Evolutionary conservation across 352 stramenopile species (phyloP), one percentile per base, ranked within the genome.

Genomic region (Globisporangium parvum): DNA sequence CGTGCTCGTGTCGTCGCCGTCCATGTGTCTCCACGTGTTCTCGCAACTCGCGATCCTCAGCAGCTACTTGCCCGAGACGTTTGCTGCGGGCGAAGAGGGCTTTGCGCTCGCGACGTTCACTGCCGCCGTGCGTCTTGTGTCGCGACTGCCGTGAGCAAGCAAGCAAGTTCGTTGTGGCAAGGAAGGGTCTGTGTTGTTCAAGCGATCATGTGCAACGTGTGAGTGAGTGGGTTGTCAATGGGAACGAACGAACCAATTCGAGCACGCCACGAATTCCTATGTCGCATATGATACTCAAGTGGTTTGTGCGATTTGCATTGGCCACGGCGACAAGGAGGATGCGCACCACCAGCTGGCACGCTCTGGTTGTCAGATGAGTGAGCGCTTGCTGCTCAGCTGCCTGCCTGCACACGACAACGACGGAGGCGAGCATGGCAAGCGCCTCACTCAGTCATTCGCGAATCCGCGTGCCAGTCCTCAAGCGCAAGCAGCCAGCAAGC

Each of bases 31-130:
- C 10, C 77, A 86, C 47, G 46, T 77, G 23, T 79, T 74, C 52
- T 84, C 80, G 10, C 80, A 88, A 47, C 60, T 91, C 10, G 75
- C 70, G 31, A 58, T 91, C 20, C 55, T 91, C 1, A 71, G 77
- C 15, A 76, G 77, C 58, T 87, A 79, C 54, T 65, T 73, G 47
- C 63, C 74, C 31, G 51, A 60, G 48, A 59, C 46, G 48, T 62
- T 52, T n/a, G 51, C 44, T 11, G 63, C 61, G 15, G 71, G 77
- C 6, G 71, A 71, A 33, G 63, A 77, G 26, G 73, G 75, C 0
- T 88, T 86, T 50, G 77, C 75, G 0, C 53, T 88, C 53, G 73
- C 77, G n/a, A 77, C 71, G 37, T 67, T 76, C 28, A 74, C 53
- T 37, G 59, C 69, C 1, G 71, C 77, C 10, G 69, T 86, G 17